Base-by-base conservation (phyloP, 345 rosid species). In the Clarkia xantiana region DNA sequence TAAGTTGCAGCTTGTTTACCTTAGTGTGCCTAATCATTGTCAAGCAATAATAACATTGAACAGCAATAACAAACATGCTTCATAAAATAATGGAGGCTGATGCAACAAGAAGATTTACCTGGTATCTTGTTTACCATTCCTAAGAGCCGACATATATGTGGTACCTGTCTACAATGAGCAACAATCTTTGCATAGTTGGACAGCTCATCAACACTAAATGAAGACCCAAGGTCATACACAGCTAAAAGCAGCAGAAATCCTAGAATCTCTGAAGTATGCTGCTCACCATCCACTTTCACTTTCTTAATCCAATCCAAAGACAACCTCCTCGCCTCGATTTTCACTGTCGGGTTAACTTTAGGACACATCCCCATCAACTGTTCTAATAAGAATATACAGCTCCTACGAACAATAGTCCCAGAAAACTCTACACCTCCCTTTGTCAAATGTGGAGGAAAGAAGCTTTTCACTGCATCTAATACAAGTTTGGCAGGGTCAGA, bases 401-500 rank as follows among this genome's bases (percentile, higher is more conserved):
- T 73, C 55, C 57, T 60, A 53, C 70, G 67, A 14, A 71, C 65
- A 61, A 54, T 52, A 54, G 25, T 45, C 44, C 48, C 59, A 44
- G 73, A 68, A 41, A 58, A 67, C 58, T 61, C 60, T 44, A 14
- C 14, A 25, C 20, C 56, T 20, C 59, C 62, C 6, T 56, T 60
- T 53, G 44, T 67, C 56, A 63, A 57, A 48, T 60, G 67, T 14
- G 79, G 67, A 18, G 75, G 69, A 59, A 55, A 62, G 54, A 75
- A 73, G 44, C 72, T 72, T 54, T 69, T 47, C 57, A 82, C 54
- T 43, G 81, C 74, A 68, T 71, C 80, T 44, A 82, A 53, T 51
- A 77, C 84, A 52, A 82, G 74, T 64, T 67, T 72, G 22, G 77
- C 77, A 38, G 93, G 93, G 44, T 79, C 67, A 2, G 65, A 29